Percentiles rank a stretch among this genome's conserved stretches.
These are phyloP conservation scores for Aspergillus funiculosus DNA, from an alignment of 495 filamentous ascomycete genomes.

Conservation along the genomic window DNA sequence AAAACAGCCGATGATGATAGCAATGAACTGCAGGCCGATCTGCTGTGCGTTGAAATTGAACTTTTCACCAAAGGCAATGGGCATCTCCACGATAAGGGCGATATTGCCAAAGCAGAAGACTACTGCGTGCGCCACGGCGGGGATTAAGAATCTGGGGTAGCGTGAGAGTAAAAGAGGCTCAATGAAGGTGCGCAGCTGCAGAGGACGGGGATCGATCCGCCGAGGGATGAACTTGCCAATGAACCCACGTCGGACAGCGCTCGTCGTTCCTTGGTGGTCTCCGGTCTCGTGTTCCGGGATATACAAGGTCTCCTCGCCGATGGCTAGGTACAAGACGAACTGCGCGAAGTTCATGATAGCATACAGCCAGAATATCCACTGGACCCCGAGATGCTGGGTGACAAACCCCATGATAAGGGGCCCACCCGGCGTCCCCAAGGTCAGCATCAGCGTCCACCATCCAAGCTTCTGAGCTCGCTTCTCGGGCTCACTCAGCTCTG, in stretches of 20 bases:
- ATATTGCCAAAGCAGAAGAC: constrained; percentile 31
- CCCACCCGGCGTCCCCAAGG: constrained; percentile 26
- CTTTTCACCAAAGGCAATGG: constrained; percentile 25
- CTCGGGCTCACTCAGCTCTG: constrained; percentile 24
- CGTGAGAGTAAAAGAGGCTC: constrained; percentile 20
- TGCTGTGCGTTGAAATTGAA: constrained; percentile 32
- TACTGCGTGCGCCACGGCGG: constrained; percentile 26
- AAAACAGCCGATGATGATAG: constrained; percentile 31
- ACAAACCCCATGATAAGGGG: constrained; percentile 36
- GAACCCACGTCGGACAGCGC: neutral
- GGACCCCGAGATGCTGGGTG: constrained; percentile 22
- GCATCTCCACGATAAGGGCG: constrained; percentile 31
- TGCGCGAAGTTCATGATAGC: constrained; percentile 31
- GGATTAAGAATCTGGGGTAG: constrained; percentile 22
- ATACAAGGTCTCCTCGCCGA: constrained; percentile 14
- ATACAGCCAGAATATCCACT: constrained; percentile 37
- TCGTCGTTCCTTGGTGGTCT: neutral
- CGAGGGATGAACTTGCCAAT: constrained; percentile 19
- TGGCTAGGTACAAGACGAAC: constrained; percentile 20
- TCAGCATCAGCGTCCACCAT: constrained; percentile 32
- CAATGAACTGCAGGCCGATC: constrained; percentile 34
- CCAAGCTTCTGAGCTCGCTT: constrained; percentile 29
- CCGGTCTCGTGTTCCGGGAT: neutral
- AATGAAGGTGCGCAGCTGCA: constrained; percentile 18
- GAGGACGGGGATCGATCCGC: constrained; percentile 16